A percentile compares a stretch with the other conserved stretches of the same genome.
phyloP scores from a whole-genome alignment of 2,329 filamentous ascomycete species.

The Knufia petricola region DNA sequence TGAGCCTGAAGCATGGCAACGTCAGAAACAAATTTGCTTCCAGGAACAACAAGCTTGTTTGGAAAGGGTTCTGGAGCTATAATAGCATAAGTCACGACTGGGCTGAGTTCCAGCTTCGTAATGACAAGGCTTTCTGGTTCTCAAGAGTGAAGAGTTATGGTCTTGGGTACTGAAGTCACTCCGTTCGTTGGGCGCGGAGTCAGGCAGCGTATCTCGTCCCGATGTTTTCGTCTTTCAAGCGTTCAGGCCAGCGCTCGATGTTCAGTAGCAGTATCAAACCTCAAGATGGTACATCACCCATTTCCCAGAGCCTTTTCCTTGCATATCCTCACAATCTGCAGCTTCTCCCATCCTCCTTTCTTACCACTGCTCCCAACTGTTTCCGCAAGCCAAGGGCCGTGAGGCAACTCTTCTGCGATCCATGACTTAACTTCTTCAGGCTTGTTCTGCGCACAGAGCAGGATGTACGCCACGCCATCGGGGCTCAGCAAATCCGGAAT shows the following conservation, averaged over 20 bases:
- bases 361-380: conserved; percentile 75
- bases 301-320: conserved; percentile 29
- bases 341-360: conserved; percentile 86
- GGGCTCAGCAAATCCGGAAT: conserved; percentile 55
- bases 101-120: conserved; percentile 64
- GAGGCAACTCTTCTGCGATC: conserved; percentile 45
- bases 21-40: conserved; percentile 45
- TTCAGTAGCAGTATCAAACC: neutral
- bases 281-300: neutral
- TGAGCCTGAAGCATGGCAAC: conserved; percentile 55
- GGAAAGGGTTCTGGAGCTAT: conserved; percentile 87
- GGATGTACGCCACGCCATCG: conserved; percentile 74
- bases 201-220: too few relatives aligned
- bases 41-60: conserved; percentile 76
- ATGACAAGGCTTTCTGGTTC: conserved; percentile 54
- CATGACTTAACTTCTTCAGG: conserved; percentile 62
- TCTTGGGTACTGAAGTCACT: conserved; percentile 28
- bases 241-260: too few relatives aligned
- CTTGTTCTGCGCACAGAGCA: conserved; percentile 84
- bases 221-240: too few relatives aligned
- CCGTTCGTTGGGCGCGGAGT: too few relatives aligned
- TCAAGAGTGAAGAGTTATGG: conserved; percentile 53
- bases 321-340: conserved; percentile 84
- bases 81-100: conserved; percentile 84
- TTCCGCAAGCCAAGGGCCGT: conserved; percentile 56